Evolutionary conservation across 495 filamentous ascomycete genomes (phyloP).

Genomic region (Aspergillus cavernicola): DNA sequence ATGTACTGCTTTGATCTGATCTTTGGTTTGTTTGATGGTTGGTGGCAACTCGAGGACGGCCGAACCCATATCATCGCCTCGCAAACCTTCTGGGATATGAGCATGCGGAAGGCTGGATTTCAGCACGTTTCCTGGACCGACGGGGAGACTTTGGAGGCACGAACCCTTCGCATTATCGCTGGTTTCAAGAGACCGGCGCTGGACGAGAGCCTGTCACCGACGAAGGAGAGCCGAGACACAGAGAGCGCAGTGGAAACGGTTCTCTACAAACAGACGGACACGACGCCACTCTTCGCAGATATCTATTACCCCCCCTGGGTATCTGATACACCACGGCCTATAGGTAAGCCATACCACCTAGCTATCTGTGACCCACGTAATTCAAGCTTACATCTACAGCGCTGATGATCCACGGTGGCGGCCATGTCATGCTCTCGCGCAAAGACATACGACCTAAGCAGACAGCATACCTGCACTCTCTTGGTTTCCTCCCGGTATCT

Average conservation of each 20-base stretch:
- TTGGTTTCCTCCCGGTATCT: conserved; percentile 50
- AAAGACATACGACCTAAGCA: conserved; percentile 44
- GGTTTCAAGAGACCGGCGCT: neutral
- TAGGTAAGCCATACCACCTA: neutral
- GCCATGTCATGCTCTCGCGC: conserved; percentile 47
- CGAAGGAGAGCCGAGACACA: neutral
- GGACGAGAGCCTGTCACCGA: neutral
- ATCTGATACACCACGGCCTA: neutral
- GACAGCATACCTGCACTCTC: conserved; percentile 30
- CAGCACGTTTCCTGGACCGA: conserved; percentile 2
- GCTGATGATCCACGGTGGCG: conserved; percentile 58
- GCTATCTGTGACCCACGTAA: neutral
- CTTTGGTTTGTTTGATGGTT: conserved; percentile 34
- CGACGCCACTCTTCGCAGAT: conserved; percentile 35
- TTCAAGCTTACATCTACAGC: conserved; percentile 26
- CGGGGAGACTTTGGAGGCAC: neutral
- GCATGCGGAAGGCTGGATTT: neutral
- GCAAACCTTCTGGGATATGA: neutral
- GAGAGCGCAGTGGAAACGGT: conserved; percentile 25
- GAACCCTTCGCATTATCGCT: neutral
- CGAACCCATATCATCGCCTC: conserved; percentile 19
- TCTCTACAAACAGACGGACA: conserved; percentile 25
- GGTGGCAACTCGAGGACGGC: conserved; percentile 34
- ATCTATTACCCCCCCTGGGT: conserved; percentile 37
- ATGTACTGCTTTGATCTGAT: conserved; percentile 31